phyloP scores from a whole-genome alignment of 2,329 filamentous ascomycete species.

The Talaromyces sp. region DNA sequence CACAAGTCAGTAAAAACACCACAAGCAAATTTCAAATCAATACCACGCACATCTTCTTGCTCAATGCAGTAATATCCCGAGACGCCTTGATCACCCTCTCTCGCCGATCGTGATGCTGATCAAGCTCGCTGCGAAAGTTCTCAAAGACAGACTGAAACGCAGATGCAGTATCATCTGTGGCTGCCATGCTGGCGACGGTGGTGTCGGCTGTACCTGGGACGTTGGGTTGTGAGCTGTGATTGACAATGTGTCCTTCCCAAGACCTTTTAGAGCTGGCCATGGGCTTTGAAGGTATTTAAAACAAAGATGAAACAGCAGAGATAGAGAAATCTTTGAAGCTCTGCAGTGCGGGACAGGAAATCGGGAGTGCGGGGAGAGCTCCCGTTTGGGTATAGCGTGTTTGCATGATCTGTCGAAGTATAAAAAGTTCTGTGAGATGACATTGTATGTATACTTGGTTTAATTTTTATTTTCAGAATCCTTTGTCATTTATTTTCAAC shows the following conservation, averaged over 20 bases:
- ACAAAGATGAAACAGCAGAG: neutral
- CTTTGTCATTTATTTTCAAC: neutral
- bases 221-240: neutral
- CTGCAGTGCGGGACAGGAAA: neutral
- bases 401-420: neutral
- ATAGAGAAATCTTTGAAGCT: neutral
- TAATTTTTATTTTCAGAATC: neutral
- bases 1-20: neutral
- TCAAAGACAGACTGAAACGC: constrained; percentile 65
- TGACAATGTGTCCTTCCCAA: constrained; percentile 10
- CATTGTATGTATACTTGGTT: too few relatives aligned
- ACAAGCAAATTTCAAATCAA: neutral
- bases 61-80: constrained; percentile 84
- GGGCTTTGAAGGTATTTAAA: neutral
- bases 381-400: neutral
- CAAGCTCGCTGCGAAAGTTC: constrained; percentile 76
- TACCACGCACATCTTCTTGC: constrained; percentile 82
- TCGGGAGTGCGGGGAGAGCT: constrained; percentile 2
- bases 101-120: constrained; percentile 88
- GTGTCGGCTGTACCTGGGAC: neutral
- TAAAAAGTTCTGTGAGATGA: too few relatives aligned
- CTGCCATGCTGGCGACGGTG: neutral
- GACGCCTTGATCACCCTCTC: constrained; percentile 88
- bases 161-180: neutral
- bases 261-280: constrained; percentile 11